Base-by-base conservation (phyloP, 164 flowering plant genomes). In the Brasenia schreberi region DNA sequence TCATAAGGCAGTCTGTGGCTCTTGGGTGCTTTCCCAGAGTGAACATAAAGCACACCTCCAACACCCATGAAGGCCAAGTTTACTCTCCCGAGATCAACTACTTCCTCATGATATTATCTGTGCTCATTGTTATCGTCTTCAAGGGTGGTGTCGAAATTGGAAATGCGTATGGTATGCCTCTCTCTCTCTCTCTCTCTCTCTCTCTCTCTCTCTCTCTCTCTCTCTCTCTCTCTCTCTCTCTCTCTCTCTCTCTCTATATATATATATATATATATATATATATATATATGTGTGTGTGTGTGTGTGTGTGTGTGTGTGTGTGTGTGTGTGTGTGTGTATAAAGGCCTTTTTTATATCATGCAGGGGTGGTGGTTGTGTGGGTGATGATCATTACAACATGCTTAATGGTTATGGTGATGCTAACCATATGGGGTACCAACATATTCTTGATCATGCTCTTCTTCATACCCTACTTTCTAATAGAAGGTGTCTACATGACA, bases 1-100 rank as follows among this genome's bases (percentile, higher is more conserved):
- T 75, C 7, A 67, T 75, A 18, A 75, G 69, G 42, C 77, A 75
- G 43, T 64, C 77, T 0, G 19, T 71, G 56, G 71, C 72, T 0
- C 73, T 74, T 2, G 77, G 73, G 42, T 77, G 77, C 64, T 77
- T 77, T 56, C 77, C 80, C 6, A 56, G 77, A 19, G 77, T 77
- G 19, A 77, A 65, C 43, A 64, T 77, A 19, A 53, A 74, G 9
- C 77, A 74, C 59, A 75, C 77, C 1, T 75, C 77, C 11, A 39
- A 52, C 2, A 56, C 65, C 43, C 66, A 68, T 18, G 63, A 45
- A 60, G 77, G 77, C 0, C 75, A 75, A 61, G 61, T 75, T 33
- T 75, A 75, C 61, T 67, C 68, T 60, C 77, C 77, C 11, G 77
- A 71, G n/a, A 42, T 75, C 19, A 75, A 75, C 42, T 71, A 43